Evolutionary conservation across 78 protist species (phyloP), one percentile per base, ranked within the genome.

Genomic region (Polysphondylium violaceum): DNA sequence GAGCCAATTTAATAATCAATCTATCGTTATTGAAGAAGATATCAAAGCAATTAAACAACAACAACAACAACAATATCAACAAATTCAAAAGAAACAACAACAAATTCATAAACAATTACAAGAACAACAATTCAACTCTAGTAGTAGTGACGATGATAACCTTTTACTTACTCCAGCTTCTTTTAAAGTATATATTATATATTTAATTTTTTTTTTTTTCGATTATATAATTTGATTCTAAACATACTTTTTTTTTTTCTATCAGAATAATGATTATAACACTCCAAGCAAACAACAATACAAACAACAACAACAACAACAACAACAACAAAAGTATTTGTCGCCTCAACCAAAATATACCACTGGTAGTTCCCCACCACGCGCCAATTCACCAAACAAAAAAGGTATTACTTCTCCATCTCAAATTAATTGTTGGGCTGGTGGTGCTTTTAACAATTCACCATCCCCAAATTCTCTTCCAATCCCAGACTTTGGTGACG

Each of bases 381-480:
- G 88, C 27, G 6, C 58, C 23, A 50, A 47, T 23, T 79, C 89
- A 4, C 77, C 91, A 50, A 83, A 38, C 19, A 83, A 56, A 36
- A 38, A 44, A 5, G 47, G 50, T 9, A n/a, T 36, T 27, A 9
- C 68, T 0, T 36, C 65, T 12, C 71, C 74, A 4, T 63, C 61
- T 23, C 31, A 65, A 2, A 16, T 64, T n/a, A 23, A n/a, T 47
- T 75, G 85, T 23, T 83, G 77, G 71, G 91, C 91, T 33, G 74
- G 91, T 58, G 91, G 91, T 17, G 69, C 73, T 6, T 83, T 72
- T 60, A 83, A 72, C 73, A 83, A 83, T 29, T 69, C 79, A 2
- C 91, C 91, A 41, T 16, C 67, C 11, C 91, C 91, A 59, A 83
- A 38, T 59, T 58, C 91, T 12, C 58, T 83, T 5, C 91, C 91